Base-by-base conservation (phyloP, 176 grass and related monocot species). In the Guadua angustifolia region DNA sequence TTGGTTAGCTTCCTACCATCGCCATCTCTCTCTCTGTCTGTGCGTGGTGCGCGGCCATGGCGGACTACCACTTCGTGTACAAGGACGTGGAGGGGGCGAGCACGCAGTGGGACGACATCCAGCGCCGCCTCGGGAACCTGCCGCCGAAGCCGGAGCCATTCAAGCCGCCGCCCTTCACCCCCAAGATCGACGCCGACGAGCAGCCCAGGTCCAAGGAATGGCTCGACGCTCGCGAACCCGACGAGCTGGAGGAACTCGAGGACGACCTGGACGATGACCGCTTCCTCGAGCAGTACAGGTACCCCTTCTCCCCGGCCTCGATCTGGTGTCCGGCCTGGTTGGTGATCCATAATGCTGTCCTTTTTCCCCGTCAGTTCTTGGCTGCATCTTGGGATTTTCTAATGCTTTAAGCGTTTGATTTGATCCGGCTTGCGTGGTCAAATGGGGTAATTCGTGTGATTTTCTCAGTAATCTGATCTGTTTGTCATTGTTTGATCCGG, bases 201-300 rank as follows among this genome's bases (percentile, higher is more conserved):
- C 91, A 81, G 69, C 86, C 86, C 83, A 96, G 89, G 79, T 92
- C 93, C 60, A 88, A 89, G 81, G 91, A 89, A 52, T 99, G 93
- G 93, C 86, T 99, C 71, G 93, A 99, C 66, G 89, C 65, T 39
- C 84, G 87, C 61, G 84, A 92, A 2, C 36, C 91, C 18, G 97
- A 93, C n/a, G 97, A 99, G 68, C 93, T 96, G 11, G 91, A 96
- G 51, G 97, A 99, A 5, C 89, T 98, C 36, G 95, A 98, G 83
- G 91, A 98, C 63, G 96, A 94, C 56, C 79, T 95, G 4, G 93
- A 99, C 2, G 96, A 99, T 24, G 97, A 94, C 77, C 93, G 97
- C 72, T 99, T 99, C 89, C 93, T 99, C 29, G 87, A 94, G 88
- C 93, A 99, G 93, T 96, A 96, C 65, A 88, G 97, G 97, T 99